Evolutionary conservation across 2,329 filamentous ascomycete species (phyloP), one percentile per base, ranked within the genome.

Genomic region (Fusarium foetens): DNA sequence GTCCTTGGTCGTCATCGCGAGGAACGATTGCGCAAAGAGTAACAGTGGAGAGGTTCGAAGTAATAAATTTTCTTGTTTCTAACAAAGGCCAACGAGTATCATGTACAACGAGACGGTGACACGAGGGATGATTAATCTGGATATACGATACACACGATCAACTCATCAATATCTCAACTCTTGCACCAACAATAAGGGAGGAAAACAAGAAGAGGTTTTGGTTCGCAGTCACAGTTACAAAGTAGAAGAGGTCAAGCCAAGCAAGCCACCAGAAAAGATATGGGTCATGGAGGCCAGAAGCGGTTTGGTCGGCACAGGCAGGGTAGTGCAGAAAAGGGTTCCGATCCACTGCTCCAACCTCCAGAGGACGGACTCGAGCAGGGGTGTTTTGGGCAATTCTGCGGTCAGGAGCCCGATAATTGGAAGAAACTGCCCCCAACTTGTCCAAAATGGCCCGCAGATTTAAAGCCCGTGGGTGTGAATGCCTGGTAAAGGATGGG

Each of bases 1-100:
- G 53, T 69, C 53, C 31, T 75, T 75, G 55, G 68, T 71, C 46
- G 71, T 61, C 76, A 78, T 78, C n/a, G 55, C 52, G 35, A 68
- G 63, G 64, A 53, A 58, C 38, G 62, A 63, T 53, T 49, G 60
- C 60, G 71, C 51, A 58, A 39, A 54, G 35, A 46, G 38, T 27
- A 63, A 51, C 42, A 43, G 67, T 61, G 54, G 39, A 46, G 57
- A n/a, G 8, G 51, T 62, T 45, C 13, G 43, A 51, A 55, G 39
- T 45, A 68, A 54, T 51, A 35, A 51, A 51, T 45, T 72, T 49
- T 58, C 49, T 61, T 46, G n/a, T 62, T 49, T 60, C 57, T 64
- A 62, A 43, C 27, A 23, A 48, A 39, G 33, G 45, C 13, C 41
- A 57, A 31, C 35, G 23, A 49, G n/a, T 33, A 38, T 31, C 12